A percentile compares a stretch with the other conserved stretches of the same genome.
Evolutionary conservation across 345 rosid genomes (phyloP).

Genomic region (Clausena lansium): DNA sequence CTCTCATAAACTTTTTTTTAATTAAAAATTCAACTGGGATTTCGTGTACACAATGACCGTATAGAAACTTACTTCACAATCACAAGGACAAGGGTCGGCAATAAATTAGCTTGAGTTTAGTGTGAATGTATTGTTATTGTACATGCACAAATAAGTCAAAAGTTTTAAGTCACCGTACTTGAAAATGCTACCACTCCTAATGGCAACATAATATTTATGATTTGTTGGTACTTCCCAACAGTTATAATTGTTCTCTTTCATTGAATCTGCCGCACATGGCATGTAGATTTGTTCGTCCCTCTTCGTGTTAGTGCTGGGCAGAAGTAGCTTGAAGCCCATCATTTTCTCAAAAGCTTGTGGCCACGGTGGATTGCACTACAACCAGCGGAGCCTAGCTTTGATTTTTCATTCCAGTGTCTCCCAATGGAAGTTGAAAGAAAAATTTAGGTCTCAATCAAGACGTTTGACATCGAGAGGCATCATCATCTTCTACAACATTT

Average conservation of each 20-base stretch:
- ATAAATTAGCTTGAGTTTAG: background rate
- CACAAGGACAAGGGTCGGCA: background rate
- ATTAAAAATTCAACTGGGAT: too few relatives aligned
- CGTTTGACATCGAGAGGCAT: too few relatives aligned
- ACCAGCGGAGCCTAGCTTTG: too few relatives aligned
- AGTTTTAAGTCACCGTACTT: background rate
- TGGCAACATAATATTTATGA: background rate
- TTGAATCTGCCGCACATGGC: constrained; percentile 5
- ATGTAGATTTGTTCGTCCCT: background rate
- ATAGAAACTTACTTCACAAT: background rate
- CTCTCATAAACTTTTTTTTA: too few relatives aligned
- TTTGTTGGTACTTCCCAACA: background rate
- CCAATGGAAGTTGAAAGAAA: too few relatives aligned
- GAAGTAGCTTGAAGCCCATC: background rate
- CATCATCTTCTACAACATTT: too few relatives aligned
- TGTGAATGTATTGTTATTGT: background rate
- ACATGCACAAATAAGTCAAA: background rate
- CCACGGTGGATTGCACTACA: background rate
- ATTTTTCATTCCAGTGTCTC: too few relatives aligned
- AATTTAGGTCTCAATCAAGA: too few relatives aligned
- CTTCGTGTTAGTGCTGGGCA: background rate
- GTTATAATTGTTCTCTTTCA: background rate
- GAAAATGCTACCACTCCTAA: background rate
- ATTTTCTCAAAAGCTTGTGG: background rate
- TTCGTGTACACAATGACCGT: too few relatives aligned